phyloP scores from a whole-genome alignment of 495 filamentous ascomycete genomes.

The Penicillium turbatum region DNA sequence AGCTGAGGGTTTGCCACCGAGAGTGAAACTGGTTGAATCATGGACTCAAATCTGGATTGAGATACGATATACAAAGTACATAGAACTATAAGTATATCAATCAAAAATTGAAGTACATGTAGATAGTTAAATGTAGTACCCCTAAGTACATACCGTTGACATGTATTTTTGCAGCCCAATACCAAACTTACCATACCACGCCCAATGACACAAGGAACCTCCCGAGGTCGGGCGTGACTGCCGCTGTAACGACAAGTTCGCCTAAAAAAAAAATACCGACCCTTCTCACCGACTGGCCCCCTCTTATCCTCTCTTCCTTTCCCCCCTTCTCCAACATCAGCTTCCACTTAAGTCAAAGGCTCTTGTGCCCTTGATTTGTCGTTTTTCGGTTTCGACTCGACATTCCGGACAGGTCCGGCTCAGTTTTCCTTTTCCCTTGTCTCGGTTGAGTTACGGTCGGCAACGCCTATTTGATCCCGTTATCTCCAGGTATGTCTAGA shows the following conservation, averaged over 20 bases:
- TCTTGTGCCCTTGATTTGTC: conserved; percentile 31
- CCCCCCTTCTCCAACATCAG: conserved; percentile 13
- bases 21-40: too few relatives aligned
- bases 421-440: conserved; percentile 8
- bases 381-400: conserved; percentile 9
- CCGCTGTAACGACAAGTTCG: conserved; percentile 19
- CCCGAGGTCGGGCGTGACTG: conserved; percentile 10
- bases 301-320: conserved; percentile 16
- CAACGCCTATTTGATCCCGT: conserved; percentile 4
- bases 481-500: conserved; percentile 8
- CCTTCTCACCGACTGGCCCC: conserved; percentile 26
- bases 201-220: not conserved
- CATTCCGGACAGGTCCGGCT: not conserved
- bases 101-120: too few relatives aligned
- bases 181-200: conserved; percentile 16
- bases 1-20: too few relatives aligned
- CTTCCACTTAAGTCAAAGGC: conserved; percentile 29
- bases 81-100: too few relatives aligned
- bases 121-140: too few relatives aligned
- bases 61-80: too few relatives aligned
- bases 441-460: not conserved
- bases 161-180: conserved; percentile 20
- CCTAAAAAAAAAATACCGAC: conserved; percentile 24
- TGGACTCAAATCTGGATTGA: too few relatives aligned
- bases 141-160: too few relatives aligned